Evolutionary conservation across 805 yeast genomes (phyloP).

Genomic region (Saccharomycopsis fibuligera): DNA sequence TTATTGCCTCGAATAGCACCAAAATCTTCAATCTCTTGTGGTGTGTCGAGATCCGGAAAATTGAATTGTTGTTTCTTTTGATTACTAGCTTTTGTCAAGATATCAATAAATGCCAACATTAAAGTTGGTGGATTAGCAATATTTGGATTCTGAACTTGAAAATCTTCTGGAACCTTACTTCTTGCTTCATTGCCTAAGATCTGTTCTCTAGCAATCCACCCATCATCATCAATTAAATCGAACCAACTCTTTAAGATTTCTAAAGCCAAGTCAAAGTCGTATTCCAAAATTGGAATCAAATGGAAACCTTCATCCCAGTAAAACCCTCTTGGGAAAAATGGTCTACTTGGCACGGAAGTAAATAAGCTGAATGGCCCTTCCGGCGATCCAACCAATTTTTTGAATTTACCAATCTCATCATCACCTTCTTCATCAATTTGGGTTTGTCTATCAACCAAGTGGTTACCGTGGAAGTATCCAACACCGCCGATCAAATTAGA

Average conservation of each 20-base stretch:
- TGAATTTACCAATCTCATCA: conserved; percentile 32
- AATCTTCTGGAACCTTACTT: conserved; percentile 76
- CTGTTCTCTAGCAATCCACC: conserved; percentile 97
- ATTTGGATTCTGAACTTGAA: conserved; percentile 78
- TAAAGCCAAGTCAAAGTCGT: conserved; percentile 75
- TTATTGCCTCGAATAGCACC: conserved; percentile 12
- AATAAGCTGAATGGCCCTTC: conserved; percentile 79
- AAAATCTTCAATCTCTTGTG: conserved; percentile 25
- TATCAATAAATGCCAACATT: conserved; percentile 61
- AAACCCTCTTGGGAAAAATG: conserved; percentile 94
- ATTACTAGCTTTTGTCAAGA: conserved; percentile 41
- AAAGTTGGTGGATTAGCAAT: conserved; percentile 96
- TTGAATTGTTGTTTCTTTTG: conserved; percentile 3
- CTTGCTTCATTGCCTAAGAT: conserved; percentile 90
- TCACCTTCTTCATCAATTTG: conserved; percentile 64
- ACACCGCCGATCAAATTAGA: conserved; percentile 88
- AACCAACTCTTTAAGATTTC: conserved; percentile 89
- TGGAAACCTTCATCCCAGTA: conserved; percentile 99
- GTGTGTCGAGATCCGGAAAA: conserved; percentile 26
- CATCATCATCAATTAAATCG: conserved; percentile 73
- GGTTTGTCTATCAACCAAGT: conserved; percentile 69
- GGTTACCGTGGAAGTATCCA: conserved; percentile 81
- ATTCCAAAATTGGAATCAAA: conserved; percentile 70
- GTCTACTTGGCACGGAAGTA: conserved; percentile 83
- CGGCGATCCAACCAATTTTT: conserved; percentile 43